Conservation (phyloP, 2,329 filamentous ascomycete species). For the Trichoderma arundinaceum region DNA sequence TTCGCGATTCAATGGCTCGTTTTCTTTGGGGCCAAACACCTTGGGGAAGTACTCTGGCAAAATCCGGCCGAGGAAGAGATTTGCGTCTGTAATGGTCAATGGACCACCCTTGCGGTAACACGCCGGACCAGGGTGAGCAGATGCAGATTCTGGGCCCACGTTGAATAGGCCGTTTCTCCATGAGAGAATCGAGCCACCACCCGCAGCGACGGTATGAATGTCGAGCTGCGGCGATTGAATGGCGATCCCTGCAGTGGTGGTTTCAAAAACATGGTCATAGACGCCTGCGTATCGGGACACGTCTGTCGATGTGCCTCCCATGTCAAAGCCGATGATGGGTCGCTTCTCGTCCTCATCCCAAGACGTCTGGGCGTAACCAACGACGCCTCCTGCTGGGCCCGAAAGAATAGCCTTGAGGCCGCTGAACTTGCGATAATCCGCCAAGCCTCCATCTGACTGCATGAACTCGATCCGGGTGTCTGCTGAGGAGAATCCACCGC, state of each 20-base stretch:
- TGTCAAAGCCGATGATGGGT: constrained; percentile 79
- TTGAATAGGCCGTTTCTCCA: constrained; percentile 76
- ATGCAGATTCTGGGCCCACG: constrained; percentile 74
- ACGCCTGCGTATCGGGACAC: constrained; percentile 68
- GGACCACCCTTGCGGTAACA: constrained; percentile 77
- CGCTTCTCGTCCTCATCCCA: constrained; percentile 70
- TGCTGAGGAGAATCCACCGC: constrained; percentile 43
- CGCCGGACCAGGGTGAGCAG: constrained; percentile 72
- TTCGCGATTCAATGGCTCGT: constrained; percentile 47
- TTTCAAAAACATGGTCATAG: constrained; percentile 65
- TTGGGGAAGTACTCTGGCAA: constrained; percentile 71
- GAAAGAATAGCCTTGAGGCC: constrained; percentile 73
- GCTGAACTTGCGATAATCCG: constrained; percentile 66
- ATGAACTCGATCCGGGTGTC: constrained; percentile 71
- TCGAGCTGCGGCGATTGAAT: constrained; percentile 81
- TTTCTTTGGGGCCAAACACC: constrained; percentile 50
- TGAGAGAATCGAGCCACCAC: constrained; percentile 72
- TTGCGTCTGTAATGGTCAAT: constrained; percentile 74
- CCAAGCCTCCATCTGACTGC: constrained; percentile 63
- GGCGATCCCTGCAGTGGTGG: constrained; percentile 76
- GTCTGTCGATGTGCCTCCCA: constrained; percentile 73
- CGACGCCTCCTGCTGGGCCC: constrained; percentile 77
- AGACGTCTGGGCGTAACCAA: constrained; percentile 75
- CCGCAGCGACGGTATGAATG: constrained; percentile 81
- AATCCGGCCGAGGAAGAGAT: constrained; percentile 67